Evolutionary conservation across 352 stramenopile genomes (phyloP).

Genomic region (Phytophthora pisi): DNA sequence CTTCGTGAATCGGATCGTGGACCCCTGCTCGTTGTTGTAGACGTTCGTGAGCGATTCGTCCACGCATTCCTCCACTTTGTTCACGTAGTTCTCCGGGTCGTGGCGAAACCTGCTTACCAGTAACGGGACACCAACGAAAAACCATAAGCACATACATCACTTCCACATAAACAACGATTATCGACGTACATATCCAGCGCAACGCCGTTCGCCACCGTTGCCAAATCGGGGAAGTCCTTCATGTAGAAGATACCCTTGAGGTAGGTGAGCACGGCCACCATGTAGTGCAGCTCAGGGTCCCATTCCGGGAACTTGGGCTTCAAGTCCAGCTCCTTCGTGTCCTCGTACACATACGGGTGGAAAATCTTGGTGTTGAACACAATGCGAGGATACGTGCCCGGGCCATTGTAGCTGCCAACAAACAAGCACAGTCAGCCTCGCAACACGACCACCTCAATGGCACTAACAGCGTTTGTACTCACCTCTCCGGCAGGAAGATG

Average conservation of each 20-base stretch:
- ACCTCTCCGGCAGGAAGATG: conserved; percentile 82
- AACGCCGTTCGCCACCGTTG: conserved; percentile 77
- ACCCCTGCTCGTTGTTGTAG: conserved; percentile 93
- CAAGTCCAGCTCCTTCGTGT: conserved; percentile 92
- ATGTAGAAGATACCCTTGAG: conserved; percentile 99
- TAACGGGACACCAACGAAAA: not conserved
- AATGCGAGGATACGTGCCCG: conserved; percentile 92
- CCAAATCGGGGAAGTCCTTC: conserved; percentile 88
- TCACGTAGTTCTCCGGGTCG: conserved; percentile 89
- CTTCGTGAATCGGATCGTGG: conserved; percentile 89
- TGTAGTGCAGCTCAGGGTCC: conserved; percentile 94
- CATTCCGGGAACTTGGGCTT: conserved; percentile 92
- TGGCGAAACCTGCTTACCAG: conserved; percentile 57
- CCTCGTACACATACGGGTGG: conserved; percentile 91
- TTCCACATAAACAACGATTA: not conserved
- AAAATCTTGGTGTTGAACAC: conserved; percentile 94
- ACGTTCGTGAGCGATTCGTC: conserved; percentile 93
- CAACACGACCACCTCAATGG: too few species aligned
- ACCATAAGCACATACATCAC: conserved; percentile 5
- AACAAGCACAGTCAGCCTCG: not conserved
- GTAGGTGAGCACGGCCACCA: conserved; percentile 96
- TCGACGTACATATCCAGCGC: conserved; percentile 85
- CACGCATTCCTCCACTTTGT: conserved; percentile 91
- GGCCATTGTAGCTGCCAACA: conserved; percentile 92
- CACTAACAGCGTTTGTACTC: too few species aligned